phyloP scores from a whole-genome alignment of 2,329 filamentous ascomycete genomes.

The Phaeosphaeriaceae sp. region DNA sequence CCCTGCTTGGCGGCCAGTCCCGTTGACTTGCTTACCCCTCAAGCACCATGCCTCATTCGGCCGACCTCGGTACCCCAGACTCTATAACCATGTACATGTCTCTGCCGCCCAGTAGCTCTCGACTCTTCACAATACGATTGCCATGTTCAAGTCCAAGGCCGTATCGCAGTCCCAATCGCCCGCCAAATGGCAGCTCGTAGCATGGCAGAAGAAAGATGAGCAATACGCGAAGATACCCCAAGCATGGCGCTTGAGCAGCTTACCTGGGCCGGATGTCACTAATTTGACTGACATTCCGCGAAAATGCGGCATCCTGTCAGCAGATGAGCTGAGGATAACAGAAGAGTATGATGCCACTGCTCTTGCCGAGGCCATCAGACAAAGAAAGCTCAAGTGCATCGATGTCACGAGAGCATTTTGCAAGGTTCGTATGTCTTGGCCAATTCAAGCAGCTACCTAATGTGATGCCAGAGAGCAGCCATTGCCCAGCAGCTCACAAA shows the following conservation, averaged over 20 bases:
- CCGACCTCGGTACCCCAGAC: constrained; percentile 19
- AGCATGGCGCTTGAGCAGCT: constrained; percentile 50
- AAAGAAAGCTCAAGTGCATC: constrained; percentile 43
- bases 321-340: constrained; percentile 62
- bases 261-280: constrained; percentile 29
- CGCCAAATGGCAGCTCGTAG: constrained; percentile 49
- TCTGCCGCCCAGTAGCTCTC: not conserved
- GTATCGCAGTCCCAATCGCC: constrained; percentile 13
- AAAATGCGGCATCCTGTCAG: constrained; percentile 60
- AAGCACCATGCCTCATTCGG: constrained; percentile 15
- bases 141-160: constrained; percentile 17
- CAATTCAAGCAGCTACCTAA: constrained; percentile 4
- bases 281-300: constrained; percentile 56
- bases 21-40: constrained; percentile 18
- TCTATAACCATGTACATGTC: constrained; percentile 7
- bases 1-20: not conserved
- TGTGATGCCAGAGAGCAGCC: constrained; percentile 48
- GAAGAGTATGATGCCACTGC: constrained; percentile 59
- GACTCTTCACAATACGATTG: constrained; percentile 2
- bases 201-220: constrained; percentile 53
- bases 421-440: constrained; percentile 38
- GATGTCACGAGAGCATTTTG: constrained; percentile 53
- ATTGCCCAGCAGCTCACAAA: constrained; percentile 57
- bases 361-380: constrained; percentile 46
- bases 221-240: constrained; percentile 51